Evolutionary conservation across 805 yeast genomes (phyloP), one percentile per base, ranked within the genome.

Genomic region (Sungouiella thailandica): DNA sequence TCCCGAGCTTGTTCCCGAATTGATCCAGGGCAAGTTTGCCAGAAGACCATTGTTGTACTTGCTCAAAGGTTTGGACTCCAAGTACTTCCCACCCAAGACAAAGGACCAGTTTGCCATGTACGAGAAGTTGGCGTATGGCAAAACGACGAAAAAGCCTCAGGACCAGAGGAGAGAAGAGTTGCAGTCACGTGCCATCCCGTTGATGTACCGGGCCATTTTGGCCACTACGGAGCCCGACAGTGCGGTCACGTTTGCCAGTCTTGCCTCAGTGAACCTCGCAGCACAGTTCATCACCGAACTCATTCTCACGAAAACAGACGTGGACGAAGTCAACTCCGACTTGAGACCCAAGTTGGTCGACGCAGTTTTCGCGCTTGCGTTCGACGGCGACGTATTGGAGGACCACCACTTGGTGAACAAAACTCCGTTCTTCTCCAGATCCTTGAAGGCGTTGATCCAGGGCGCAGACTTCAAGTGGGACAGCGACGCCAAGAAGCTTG

Each of bases 21-120:
- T 86, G 16, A 64, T 83, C 17, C 63, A 68, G 33, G 81, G 83
- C 45, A 87, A 88, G 57, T 83, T 72, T 50, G 87, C 89, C 22
- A 76, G 98, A 65, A 78, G 96, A 60, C 96, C 97, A 27, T 78
- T 88, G 53, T 62, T 90, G 36, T 89, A 86, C 58, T 65, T 90
- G 37, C 66, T 89, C 41, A 71, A 78, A 36, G 96, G 95, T 4
- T 68, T 82, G 40, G 84, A 82, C 50, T 84, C 87, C 25, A 81
- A 83, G 54, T 89, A 79, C 56, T 90, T 90, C 60, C 73, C 84
- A 14, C 95, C 95, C 33, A 48, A 62, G 7, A 70, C 72, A 26
- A 70, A 78, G 53, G 76, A 76, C 35, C 80, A 80, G 36, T 62
- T 89, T 35, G 52, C 59, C 23, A 71, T 62, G 50, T 82, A 83